Conservation (phyloP, 139 green algal species). For the Yamagishiella unicocca region DNA sequence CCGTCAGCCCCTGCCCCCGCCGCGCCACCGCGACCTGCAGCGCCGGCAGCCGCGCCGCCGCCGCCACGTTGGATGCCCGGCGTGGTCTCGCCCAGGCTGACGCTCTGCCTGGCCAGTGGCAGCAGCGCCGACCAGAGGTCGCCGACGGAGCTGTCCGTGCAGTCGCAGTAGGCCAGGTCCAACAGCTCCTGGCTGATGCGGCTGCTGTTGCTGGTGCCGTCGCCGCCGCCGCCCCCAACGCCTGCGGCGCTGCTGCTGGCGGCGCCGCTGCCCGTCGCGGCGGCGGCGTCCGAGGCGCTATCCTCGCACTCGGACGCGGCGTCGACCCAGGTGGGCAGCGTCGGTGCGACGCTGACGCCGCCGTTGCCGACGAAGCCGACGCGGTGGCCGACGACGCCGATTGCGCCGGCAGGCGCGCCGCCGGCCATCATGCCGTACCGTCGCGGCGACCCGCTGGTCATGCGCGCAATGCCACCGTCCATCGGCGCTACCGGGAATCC, state of each 20-base stretch:
- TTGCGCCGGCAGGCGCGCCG: background rate
- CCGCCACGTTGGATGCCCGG: slow-evolving; percentile 2
- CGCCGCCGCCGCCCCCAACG: background rate
- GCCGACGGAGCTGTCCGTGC: slow-evolving; percentile 25
- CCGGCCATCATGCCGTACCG: slow-evolving; percentile 1
- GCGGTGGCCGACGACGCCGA: background rate
- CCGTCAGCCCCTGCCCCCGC: background rate
- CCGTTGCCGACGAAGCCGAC: background rate
- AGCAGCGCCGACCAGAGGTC: slow-evolving; percentile 49
- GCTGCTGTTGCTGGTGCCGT: background rate
- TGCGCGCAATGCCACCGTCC: background rate
- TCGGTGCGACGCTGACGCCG: background rate
- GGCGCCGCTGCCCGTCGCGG: slow-evolving; percentile 2
- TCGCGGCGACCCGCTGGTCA: background rate
- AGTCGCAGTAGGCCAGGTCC: slow-evolving; percentile 45
- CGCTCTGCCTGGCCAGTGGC: slow-evolving; percentile 44
- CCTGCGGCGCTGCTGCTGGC: slow-evolving; percentile 11
- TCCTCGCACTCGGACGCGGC: slow-evolving; percentile 38
- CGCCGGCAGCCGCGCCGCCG: background rate
- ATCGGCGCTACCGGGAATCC: background rate
- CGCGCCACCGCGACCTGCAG: background rate
- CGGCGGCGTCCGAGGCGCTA: slow-evolving; percentile 10
- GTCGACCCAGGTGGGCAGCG: slow-evolving; percentile 33
- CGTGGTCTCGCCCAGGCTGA: slow-evolving; percentile 31
- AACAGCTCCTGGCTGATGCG: slow-evolving; percentile 40